phyloP scores from a whole-genome alignment of 331 rosid species.

The Pyrus hybrid region DNA sequence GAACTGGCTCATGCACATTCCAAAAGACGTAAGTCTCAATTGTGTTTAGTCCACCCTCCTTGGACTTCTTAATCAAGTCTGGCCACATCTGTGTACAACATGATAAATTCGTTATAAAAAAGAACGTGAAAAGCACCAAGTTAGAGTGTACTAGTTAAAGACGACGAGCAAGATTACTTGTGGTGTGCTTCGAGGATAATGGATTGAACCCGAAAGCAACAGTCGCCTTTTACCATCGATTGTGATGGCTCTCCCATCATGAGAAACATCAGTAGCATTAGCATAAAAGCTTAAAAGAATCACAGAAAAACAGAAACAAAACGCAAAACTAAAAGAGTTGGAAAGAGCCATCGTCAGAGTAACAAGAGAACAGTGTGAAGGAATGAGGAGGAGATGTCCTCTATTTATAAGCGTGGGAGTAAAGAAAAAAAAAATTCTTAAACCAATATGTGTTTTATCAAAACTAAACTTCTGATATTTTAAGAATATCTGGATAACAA shows the following conservation, averaged over 20 bases:
- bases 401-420: neutral
- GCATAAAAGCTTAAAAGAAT: neutral
- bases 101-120: neutral
- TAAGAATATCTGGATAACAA: too few species aligned
- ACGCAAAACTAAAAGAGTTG: neutral
- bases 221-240: conserved; percentile 38
- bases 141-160: neutral
- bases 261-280: conserved; percentile 11
- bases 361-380: neutral
- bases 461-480: too few species aligned
- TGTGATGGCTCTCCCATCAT: conserved; percentile 35
- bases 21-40: conserved; percentile 54
- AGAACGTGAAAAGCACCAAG: neutral
- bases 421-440: too few species aligned
- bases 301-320: neutral
- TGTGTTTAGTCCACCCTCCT: conserved; percentile 54
- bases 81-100: conserved; percentile 51
- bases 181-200: conserved; percentile 48
- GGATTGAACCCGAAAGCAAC: conserved; percentile 38
- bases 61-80: conserved; percentile 30
- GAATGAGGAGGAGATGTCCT: neutral
- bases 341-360: neutral
- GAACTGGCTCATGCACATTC: conserved; percentile 45
- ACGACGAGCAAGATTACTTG: conserved; percentile 3
- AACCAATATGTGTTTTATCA: too few species aligned